Conservation (phyloP, 352 stramenopile species). For the Phytophthora rubi region DNA sequence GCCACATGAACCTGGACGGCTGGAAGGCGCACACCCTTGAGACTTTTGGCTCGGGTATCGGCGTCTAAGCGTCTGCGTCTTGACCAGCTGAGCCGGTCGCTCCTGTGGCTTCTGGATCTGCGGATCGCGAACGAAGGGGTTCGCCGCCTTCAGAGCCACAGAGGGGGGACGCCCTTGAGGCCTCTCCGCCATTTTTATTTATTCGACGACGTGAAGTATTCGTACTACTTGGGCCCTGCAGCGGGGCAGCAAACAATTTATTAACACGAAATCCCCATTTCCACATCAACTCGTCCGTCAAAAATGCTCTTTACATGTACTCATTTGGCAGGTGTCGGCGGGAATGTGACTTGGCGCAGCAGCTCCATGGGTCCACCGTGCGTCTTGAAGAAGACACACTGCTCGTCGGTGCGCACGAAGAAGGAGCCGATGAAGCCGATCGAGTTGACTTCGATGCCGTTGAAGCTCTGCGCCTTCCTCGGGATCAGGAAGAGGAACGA, state of each 20-base stretch:
- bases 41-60: conserved; percentile 82
- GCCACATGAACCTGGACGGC: conserved; percentile 74
- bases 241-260: conserved; percentile 28
- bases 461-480: conserved; percentile 53
- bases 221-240: conserved; percentile 23
- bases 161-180: neutral
- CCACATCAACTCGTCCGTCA: conserved; percentile 7
- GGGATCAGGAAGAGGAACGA: conserved; percentile 80
- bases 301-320: conserved; percentile 12
- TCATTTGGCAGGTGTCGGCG: conserved; percentile 27
- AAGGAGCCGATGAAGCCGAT: conserved; percentile 87
- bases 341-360: conserved; percentile 71
- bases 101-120: conserved; percentile 22
- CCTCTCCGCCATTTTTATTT: conserved; percentile 32
- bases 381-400: conserved; percentile 60
- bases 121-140: conserved; percentile 45
- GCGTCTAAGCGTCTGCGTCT: conserved; percentile 37
- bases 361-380: conserved; percentile 61
- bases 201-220: conserved; percentile 37
- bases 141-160: conserved; percentile 29
- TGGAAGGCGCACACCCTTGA: conserved; percentile 81
- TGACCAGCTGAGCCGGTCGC: neutral
- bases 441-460: conserved; percentile 85
- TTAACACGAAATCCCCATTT: conserved; percentile 35
- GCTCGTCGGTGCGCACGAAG: conserved; percentile 69